Conservation (phyloP, 441 rosid genomes). For the Euphorbia schlechtendalii region DNA sequence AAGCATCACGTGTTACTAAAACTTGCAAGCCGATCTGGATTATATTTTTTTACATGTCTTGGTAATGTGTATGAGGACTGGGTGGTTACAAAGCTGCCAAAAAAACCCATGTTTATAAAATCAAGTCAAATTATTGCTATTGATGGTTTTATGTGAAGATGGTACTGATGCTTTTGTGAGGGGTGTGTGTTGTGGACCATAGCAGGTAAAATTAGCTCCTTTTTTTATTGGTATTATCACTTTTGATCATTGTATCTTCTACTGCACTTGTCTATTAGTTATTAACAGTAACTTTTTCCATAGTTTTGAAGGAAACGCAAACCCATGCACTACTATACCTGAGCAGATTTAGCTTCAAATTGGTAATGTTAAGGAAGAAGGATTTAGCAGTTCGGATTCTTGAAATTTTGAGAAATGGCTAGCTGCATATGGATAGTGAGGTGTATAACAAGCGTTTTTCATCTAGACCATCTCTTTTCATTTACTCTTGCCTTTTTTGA, state of each 20-base stretch:
- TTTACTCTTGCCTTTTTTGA: not conserved
- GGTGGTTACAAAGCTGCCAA: conserved; percentile 46
- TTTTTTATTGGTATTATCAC: conserved; percentile 48
- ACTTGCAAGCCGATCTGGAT: not conserved
- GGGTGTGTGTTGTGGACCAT: conserved; percentile 68
- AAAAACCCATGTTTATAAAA: conserved; percentile 35
- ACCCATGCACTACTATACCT: conserved; percentile 54
- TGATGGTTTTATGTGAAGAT: conserved; percentile 93
- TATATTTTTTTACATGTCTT: conserved; percentile 7
- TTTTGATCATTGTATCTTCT: conserved; percentile 1
- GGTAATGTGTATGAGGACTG: conserved; percentile 49
- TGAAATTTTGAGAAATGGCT: conserved; percentile 91
- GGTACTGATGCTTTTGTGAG: conserved; percentile 83
- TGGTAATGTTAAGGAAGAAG: too few species aligned
- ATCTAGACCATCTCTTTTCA: conserved; percentile 9
- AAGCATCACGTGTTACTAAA: not conserved
- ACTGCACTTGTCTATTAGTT: not conserved
- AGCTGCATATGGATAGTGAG: conserved; percentile 84
- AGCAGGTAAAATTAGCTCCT: conserved; percentile 36
- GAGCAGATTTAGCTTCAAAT: conserved; percentile 79
- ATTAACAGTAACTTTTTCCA: not conserved
- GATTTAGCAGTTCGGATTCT: conserved; percentile 87
- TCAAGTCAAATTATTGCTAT: conserved; percentile 53
- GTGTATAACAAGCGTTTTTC: conserved; percentile 84
- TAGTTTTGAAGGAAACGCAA: conserved; percentile 43